These are phyloP conservation scores for Cryphonectria naterciae DNA, from an alignment of 2,329 filamentous ascomycete genomes.

Conservation along the genomic window DNA sequence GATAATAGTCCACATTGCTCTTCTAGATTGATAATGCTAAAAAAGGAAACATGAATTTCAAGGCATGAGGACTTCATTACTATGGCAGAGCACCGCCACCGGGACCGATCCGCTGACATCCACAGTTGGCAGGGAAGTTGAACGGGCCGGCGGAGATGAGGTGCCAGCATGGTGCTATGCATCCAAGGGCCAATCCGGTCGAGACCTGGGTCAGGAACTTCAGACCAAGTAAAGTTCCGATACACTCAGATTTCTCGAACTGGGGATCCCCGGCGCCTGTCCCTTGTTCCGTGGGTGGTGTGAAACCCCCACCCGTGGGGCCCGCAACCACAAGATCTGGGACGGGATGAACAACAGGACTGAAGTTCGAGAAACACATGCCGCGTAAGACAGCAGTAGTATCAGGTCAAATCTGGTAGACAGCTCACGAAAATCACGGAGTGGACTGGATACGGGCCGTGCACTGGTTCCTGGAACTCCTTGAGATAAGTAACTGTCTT, in stretches of 20 bases:
- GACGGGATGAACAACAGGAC: slow-evolving; percentile 16
- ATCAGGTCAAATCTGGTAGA: background rate
- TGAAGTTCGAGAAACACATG: slow-evolving; percentile 8
- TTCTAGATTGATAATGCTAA: slow-evolving; percentile 8
- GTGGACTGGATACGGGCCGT: slow-evolving; percentile 1
- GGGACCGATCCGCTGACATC: slow-evolving; percentile 24
- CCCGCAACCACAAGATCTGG: slow-evolving; percentile 4
- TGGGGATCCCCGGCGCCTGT: background rate
- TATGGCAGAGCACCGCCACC: slow-evolving; percentile 19
- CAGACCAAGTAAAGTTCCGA: background rate
- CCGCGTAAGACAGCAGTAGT: background rate
- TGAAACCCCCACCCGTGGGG: background rate
- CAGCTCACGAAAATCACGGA: background rate
- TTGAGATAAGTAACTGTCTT: slow-evolving; percentile 5
- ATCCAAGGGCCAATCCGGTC: slow-evolving; percentile 1
- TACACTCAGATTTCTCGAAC: background rate
- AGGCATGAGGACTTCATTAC: slow-evolving; percentile 24
- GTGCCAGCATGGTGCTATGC: background rate
- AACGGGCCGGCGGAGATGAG: slow-evolving; percentile 3
- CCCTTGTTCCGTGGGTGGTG: background rate
- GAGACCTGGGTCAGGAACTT: background rate
- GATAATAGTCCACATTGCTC: background rate
- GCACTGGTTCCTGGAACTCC: background rate
- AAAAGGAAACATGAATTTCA: slow-evolving; percentile 13
- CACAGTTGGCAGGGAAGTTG: slow-evolving; percentile 6